Conservation (phyloP, 306 rosid genomes). For the Malus sieversii region DNA sequence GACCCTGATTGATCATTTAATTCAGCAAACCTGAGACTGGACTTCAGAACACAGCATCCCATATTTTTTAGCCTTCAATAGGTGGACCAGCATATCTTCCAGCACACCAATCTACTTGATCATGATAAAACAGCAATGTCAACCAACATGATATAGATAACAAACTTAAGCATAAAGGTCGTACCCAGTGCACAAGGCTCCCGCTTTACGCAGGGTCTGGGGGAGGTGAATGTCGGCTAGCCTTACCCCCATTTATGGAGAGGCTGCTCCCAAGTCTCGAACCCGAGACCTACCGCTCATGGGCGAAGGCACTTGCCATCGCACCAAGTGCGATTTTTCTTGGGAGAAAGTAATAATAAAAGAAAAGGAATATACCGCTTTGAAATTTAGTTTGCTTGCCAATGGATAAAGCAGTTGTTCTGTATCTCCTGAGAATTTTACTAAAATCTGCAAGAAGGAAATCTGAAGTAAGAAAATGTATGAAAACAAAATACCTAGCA, state of each 20-base stretch:
- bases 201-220: no score
- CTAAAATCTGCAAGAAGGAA: constrained; percentile 49
- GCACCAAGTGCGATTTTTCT: no score
- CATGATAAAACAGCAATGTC: neutral
- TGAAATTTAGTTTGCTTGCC: constrained; percentile 43
- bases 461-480: constrained; percentile 2
- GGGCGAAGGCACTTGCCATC: no score
- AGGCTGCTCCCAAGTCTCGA: no score
- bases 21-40: constrained; percentile 64
- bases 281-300: no score
- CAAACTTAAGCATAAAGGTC: neutral
- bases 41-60: constrained; percentile 56
- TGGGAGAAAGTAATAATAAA: neutral
- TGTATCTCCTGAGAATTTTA: constrained; percentile 37
- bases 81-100: constrained; percentile 57
- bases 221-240: no score
- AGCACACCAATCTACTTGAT: constrained; percentile 47
- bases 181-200: no score
- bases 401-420: constrained; percentile 53
- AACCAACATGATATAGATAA: constrained; percentile 3
- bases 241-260: no score
- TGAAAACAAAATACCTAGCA: neutral
- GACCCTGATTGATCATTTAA: constrained; percentile 9
- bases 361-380: constrained; percentile 34
- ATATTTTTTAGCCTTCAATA: constrained; percentile 46